Evolutionary conservation across 192 early-diverging fungal genomes (phyloP), one percentile per base, ranked within the genome.

Genomic region (Backusella tuberculispora): DNA sequence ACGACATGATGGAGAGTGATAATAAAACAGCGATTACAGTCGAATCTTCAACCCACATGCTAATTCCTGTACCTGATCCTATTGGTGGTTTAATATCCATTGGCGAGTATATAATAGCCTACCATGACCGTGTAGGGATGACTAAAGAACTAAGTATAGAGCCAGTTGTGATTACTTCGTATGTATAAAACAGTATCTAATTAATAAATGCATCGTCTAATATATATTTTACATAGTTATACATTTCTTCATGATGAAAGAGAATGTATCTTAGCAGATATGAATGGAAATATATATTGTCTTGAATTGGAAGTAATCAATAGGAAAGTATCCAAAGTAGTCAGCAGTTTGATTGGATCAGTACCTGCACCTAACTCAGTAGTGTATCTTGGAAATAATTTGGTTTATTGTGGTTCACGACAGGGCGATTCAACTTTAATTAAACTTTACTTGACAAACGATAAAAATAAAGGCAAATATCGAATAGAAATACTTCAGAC

Each of bases 391-490:
- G 87, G 84, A 48, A 81, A 87, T 19, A 90, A 90, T 37, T 85
- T 85, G 71, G 83, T 93, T 7, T 99, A 88, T 78, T 74, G 98
- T 70, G 97, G 98, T 4, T 97, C 95, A 5, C 87, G 93, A 72
- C 89, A 85, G 56, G 95, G 92, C 10, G 96, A 98, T 78, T 96
- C 96, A 15, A 84, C 92, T 66, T 81, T 98, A 5, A 80, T 94
- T 4, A 69, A 87, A n/a, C 29, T 34, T 34, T 34, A 34, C 29
- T 80, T 98, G 38, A 80, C 80, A 19, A 77, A 72, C 0, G 78
- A 90, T 71, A 76, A 83, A 15, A 79, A 88, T 34, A 34, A 34
- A 34, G 63, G 79, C 13, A 82, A 84, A 12, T 80, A 77, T 7
- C 91, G 81, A 43, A n/a, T 96, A 0, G 84, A 91, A 40, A 76